phyloP scores from a whole-genome alignment of 1,284 basidiomycete genomes.

The Trichosporon faecale region DNA sequence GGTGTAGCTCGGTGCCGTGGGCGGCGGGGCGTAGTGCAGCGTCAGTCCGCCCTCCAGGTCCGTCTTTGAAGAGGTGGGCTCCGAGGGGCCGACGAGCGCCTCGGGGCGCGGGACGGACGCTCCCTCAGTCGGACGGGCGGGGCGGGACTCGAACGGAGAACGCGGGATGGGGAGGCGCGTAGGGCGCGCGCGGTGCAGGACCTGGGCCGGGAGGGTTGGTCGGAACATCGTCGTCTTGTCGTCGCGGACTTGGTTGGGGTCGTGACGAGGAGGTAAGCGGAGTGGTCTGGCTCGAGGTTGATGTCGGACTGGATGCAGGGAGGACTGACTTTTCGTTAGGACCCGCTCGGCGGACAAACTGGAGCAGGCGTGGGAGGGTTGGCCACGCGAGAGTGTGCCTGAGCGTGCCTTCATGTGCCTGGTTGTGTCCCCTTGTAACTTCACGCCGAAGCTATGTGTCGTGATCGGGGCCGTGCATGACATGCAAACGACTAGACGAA shows the following conservation, averaged over 20 bases:
- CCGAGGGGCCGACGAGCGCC: conserved; percentile 10
- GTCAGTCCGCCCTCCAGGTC: conserved; percentile 27
- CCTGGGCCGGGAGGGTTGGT: conserved; percentile 26
- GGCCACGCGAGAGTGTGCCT: neutral
- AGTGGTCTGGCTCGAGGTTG: neutral
- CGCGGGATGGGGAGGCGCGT: conserved; percentile 37
- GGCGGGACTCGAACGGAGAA: conserved; percentile 35
- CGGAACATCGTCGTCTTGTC: conserved; percentile 7
- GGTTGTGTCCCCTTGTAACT: too few relatives aligned
- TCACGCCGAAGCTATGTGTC: too few relatives aligned
- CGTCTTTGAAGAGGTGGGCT: conserved; percentile 12
- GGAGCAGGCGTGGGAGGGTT: neutral
- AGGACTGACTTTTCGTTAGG: conserved; percentile 3
- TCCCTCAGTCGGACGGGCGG: conserved; percentile 38
- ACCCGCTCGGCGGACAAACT: neutral
- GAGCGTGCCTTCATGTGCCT: neutral
- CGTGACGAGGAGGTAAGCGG: too few relatives aligned
- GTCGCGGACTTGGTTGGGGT: too few relatives aligned
- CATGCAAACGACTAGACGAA: too few relatives aligned
- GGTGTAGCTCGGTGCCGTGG: conserved; percentile 44
- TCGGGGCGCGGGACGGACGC: conserved; percentile 37
- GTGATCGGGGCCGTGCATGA: too few relatives aligned
- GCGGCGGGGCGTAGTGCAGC: conserved; percentile 46
- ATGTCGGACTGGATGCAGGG: neutral
- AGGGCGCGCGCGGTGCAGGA: conserved; percentile 45